These are phyloP conservation scores for Talaromyces islandicus DNA, from an alignment of 2,329 filamentous ascomycete genomes.

Conservation along the genomic window DNA sequence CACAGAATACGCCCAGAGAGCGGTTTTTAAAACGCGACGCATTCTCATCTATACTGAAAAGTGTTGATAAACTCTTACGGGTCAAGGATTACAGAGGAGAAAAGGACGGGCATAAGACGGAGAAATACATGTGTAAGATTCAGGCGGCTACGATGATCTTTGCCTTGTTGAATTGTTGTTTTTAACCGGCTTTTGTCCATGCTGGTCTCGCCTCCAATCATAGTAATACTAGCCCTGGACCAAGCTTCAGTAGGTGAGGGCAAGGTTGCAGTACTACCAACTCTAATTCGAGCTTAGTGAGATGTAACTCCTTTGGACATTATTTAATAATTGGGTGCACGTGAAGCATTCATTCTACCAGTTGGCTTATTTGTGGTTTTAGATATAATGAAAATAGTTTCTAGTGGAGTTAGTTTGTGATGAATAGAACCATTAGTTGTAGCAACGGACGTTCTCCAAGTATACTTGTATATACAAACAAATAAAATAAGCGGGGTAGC, in stretches of 20 bases:
- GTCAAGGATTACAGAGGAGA: not conserved
- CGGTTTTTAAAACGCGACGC: not conserved
- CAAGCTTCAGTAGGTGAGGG: not conserved
- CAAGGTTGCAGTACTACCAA: not conserved
- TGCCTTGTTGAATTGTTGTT: not conserved
- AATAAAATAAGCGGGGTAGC: too few relatives aligned
- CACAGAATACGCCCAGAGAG: not conserved
- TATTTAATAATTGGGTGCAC: too few relatives aligned
- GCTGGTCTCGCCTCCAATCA: not conserved
- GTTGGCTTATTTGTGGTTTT: too few relatives aligned
- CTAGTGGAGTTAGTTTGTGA: too few relatives aligned
- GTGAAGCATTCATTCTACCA: too few relatives aligned
- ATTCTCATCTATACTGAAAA: not conserved
- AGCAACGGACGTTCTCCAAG: too few relatives aligned
- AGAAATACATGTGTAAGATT: not conserved
- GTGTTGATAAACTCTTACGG: not conserved
- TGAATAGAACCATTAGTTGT: too few relatives aligned
- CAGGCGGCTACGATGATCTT: not conserved
- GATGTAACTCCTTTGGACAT: not conserved
- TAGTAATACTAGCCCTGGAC: not conserved
- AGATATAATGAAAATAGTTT: too few relatives aligned
- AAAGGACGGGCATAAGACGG: not conserved
- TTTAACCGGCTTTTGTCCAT: not conserved
- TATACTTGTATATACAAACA: too few relatives aligned
- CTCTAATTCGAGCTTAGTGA: not conserved